A percentile compares a stretch with the other conserved stretches of the same genome.
These are phyloP conservation scores for Sarocladiaceae sp. DNA, from an alignment of 2,329 filamentous ascomycete species.

Conservation along the genomic window DNA sequence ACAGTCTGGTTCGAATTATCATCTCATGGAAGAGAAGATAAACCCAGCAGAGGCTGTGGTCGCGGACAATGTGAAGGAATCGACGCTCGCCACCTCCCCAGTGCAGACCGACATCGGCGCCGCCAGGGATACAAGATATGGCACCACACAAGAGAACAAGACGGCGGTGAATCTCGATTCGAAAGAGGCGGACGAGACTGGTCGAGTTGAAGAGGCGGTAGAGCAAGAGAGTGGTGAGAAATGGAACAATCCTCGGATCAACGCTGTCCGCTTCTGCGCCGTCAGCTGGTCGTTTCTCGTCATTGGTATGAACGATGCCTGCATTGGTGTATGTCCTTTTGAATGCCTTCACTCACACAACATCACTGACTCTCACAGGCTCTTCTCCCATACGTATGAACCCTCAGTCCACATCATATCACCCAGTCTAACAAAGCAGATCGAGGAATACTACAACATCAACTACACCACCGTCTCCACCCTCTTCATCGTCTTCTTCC, in stretches of 20 bases:
- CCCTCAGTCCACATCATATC: not conserved
- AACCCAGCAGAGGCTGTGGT: no score
- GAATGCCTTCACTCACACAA: not conserved
- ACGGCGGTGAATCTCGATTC: not conserved
- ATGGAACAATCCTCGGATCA: constrained; percentile 59
- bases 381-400: constrained; percentile 39
- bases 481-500: constrained; percentile 60
- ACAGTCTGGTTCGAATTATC: no score
- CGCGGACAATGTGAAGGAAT: no score
- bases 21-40: no score
- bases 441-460: constrained; percentile 56
- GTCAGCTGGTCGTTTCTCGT: constrained; percentile 57
- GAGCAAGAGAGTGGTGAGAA: constrained; percentile 28
- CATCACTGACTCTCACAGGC: constrained; percentile 28
- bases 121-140: no score
- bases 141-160: no score
- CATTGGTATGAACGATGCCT: constrained; percentile 64
- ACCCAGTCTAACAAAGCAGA: constrained; percentile 24
- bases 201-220: not conserved
- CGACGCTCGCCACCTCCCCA: no score
- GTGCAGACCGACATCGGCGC: no score
- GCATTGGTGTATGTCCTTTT: constrained; percentile 46
- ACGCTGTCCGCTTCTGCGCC: constrained; percentile 51
- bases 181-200: not conserved
- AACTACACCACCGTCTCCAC: constrained; percentile 58